Evolutionary conservation across 768 basidiomycete genomes (phyloP), one percentile per base, ranked within the genome.

Genomic region (Leccinum obscurum): DNA sequence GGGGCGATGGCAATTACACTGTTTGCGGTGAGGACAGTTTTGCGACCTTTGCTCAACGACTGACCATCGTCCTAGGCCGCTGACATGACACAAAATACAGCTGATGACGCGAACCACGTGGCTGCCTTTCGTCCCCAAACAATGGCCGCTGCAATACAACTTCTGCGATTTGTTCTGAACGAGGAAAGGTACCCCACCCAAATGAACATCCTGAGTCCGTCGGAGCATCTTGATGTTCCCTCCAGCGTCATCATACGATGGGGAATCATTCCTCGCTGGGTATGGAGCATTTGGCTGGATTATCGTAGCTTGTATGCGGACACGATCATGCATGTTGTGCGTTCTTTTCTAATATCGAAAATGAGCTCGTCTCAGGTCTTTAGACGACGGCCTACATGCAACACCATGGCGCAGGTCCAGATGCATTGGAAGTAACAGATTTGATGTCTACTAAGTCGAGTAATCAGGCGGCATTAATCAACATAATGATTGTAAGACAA

Each of bases 201-300:
- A 49, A 56, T 58, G 15, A 58, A 54, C 48, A 17, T 55, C 44
- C 37, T 61, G 30, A 51, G 41, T 60, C 72, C 66, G 28, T 64
- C 52, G 15, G 49, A 61, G 28, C 56, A 64, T 20, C 68, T 81
- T 6, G 81, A 85, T 68, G 58, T 66, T 50, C 71, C 86, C 11
- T 80, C 82, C 59, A 70, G 52, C 6, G 77, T 88, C 22, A 68
- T 91, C n/a, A 56, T 88, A n/a, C 74, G 74, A 61, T 90, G 85
- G 84, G 83, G 84, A 32, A 63, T 77, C 11, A 72, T 81, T 11
- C 69, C 88, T 3, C 79, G 81, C 1, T 90, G 89, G 89, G 77
- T 77, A 56, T 92, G 90, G 89, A 72, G 68, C 11, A 70, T 80
- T 7, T 91, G 88, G 86, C 69, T 74, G 52, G 88, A 89, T 64